A percentile compares a stretch with the other conserved stretches of the same genome.
phyloP scores from a whole-genome alignment of 805 yeast species.

The Myxozyma kluyveri region DNA sequence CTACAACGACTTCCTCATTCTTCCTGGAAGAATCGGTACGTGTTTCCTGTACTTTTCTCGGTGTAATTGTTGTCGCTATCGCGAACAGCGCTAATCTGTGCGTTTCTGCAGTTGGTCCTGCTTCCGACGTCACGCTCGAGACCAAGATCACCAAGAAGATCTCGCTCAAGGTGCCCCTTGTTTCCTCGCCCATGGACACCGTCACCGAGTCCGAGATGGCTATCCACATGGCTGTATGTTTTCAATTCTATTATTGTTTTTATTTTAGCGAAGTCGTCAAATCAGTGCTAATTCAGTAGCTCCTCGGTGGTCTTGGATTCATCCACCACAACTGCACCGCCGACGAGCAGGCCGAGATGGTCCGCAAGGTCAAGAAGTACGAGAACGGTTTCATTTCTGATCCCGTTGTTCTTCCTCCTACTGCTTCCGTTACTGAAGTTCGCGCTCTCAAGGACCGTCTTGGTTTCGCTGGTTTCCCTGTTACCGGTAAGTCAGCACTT shows the following conservation, averaged over 20 bases:
- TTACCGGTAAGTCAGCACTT: slow-evolving; percentile 82
- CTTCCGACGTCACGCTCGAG: slow-evolving; percentile 73
- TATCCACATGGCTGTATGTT: slow-evolving; percentile 77
- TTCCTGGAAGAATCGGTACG: slow-evolving; percentile 81
- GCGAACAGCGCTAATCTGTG: not conserved
- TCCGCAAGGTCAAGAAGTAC: slow-evolving; percentile 89
- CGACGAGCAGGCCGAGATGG: slow-evolving; percentile 99
- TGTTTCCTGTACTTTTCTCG: no score
- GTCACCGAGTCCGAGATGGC: slow-evolving; percentile 98
- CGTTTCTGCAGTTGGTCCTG: slow-evolving; percentile 57
- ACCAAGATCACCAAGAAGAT: slow-evolving; percentile 88
- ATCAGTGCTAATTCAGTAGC: no score
- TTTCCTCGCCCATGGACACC: slow-evolving; percentile 99
- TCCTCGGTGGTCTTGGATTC: slow-evolving; percentile 98
- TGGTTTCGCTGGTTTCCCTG: slow-evolving; percentile 98
- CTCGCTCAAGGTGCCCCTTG: slow-evolving; percentile 87
- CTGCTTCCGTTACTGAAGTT: slow-evolving; percentile 75
- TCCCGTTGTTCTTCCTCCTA: slow-evolving; percentile 82
- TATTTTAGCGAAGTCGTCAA: no score
- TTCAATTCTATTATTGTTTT: not conserved
- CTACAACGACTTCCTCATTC: slow-evolving; percentile 90
- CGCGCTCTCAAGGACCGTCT: slow-evolving; percentile 63
- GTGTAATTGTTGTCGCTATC: not conserved
- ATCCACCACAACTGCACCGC: slow-evolving; percentile 95
- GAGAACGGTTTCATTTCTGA: slow-evolving; percentile 97